Evolutionary conservation across 2,329 filamentous ascomycete genomes (phyloP), one percentile per base, ranked within the genome.

Genomic region (Lasiodiplodia theobromae): DNA sequence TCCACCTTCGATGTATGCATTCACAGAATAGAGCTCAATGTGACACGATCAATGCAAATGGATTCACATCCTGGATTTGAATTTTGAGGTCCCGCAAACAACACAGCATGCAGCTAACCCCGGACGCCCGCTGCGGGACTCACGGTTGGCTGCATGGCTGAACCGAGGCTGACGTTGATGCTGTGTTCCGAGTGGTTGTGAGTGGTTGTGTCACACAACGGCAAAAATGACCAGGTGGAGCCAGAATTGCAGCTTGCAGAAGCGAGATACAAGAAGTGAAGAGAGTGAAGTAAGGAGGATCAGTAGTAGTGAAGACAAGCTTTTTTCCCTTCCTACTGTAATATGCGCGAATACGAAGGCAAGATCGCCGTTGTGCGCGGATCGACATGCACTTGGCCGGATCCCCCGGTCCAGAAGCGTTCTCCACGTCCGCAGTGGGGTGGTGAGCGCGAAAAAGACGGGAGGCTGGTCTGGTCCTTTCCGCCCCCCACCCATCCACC

Each of bases 1-100:
- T n/a, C 60, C 23, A 52, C 44, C 37, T 34, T 23, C 63, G 34
- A 66, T 66, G 49, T 66, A 66, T 66, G 52, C 34, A 66, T 66
- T 37, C 49, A 54, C 16, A 28, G 31, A 52, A 56, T 54, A 66
- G 63, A 44, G n/a, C 14, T 52, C 23, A 53, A 66, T 66, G 63
- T 66, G 40, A 28, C 23, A 66, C 63, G 56, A 53, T 12, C 51
- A 37, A 40, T 44, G 34, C 49, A 47, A 53, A 25, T 49, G n/a
- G 31, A 34, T n/a, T 62, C 38, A 25, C 38, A 62, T 49, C 18
- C 44, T 38, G 28, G 14, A 64, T 52, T 64, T 52, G 47, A 64
- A 11, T 62, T 52, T 51, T 31, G 31, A 31, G n/a, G 60, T 64
- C 25, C 10, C 60, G 44, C 60, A 64, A 25, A 21, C 28, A 52